Base-by-base conservation (phyloP, 495 filamentous ascomycete species). In the Podospora bellae-mahoneyi region DNA sequence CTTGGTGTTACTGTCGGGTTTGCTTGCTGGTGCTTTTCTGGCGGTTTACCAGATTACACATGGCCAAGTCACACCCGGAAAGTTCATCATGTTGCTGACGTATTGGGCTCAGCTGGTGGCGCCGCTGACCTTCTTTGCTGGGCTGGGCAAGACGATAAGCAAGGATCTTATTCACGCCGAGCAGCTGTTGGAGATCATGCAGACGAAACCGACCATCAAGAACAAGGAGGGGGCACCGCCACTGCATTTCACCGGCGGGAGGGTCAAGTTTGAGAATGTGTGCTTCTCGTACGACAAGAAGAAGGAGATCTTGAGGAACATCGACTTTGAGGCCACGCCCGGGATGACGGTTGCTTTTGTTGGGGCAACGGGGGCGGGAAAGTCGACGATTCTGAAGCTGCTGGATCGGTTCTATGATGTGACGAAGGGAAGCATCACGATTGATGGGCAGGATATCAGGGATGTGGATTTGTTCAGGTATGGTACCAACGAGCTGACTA, bases 281-380 rank as follows among this genome's bases (percentile, higher is more conserved):
- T 82, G 77, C 68, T 93, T 92, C 73, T 85, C 87, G 53, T 93
- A 93, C 79, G 89, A 92, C 77, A 78, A 84, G 59, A 84, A 89
- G 67, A 89, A 90, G 75, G 79, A 82, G 9, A 87, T 87, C 20
- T 81, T 92, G 74, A 89, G 90, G 69, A 76, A 86, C 58, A 80
- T 93, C 68, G 87, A 80, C 72, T 89, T 93, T 70, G 79, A 74
- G 56, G 86, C 83, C 59, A 77, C 78, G 6, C 77, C 84, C 1
- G 91, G 91, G 18, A 82, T 84, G 65, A 92, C 89, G 7, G 82
- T 91, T 15, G 91, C 91, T 7, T 83, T 94, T 19, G 91, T 93
- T n/a, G 92, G 91, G 2, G 85, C 87, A 69, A 91, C 89, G 3
- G 91, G 91, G 23, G 85, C 85, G 27, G 91, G 91, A 20, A 95